Evolutionary conservation across 768 basidiomycete genomes (phyloP).

Genomic region (Trametes meyenii): DNA sequence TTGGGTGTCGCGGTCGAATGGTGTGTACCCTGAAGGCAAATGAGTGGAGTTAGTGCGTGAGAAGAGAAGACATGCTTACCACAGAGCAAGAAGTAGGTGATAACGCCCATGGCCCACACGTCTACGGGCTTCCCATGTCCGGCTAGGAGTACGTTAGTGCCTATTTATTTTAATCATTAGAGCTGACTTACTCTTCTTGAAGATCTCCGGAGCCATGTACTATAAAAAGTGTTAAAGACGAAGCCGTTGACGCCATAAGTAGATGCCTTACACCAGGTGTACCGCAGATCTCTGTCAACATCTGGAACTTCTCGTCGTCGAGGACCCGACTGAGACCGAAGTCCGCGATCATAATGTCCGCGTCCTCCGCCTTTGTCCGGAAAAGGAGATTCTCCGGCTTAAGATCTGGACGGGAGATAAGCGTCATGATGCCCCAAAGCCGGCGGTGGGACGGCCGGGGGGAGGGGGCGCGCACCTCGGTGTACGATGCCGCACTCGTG

Average conservation of each 20-base stretch:
- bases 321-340: slow-evolving; percentile 92
- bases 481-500: slow-evolving; percentile 94
- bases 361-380: slow-evolving; percentile 83
- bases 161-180: background rate
- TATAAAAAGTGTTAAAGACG: slow-evolving; percentile 28
- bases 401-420: slow-evolving; percentile 56
- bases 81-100: slow-evolving; percentile 93
- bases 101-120: slow-evolving; percentile 97
- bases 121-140: slow-evolving; percentile 96
- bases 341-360: slow-evolving; percentile 96
- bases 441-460: background rate
- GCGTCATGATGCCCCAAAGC: background rate
- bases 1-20: slow-evolving; percentile 91
- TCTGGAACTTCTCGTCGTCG: slow-evolving; percentile 84
- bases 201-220: slow-evolving; percentile 98
- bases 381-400: slow-evolving; percentile 99
- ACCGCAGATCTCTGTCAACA: slow-evolving; percentile 94
- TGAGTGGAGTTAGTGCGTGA: background rate
- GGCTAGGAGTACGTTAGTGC: slow-evolving; percentile 42
- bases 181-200: slow-evolving; percentile 73
- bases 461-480: slow-evolving; percentile 55
- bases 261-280: slow-evolving; percentile 70
- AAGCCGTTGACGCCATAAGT: background rate
- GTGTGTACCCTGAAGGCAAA: slow-evolving; percentile 76
- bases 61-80: slow-evolving; percentile 35